Percentiles rank a stretch among this genome's conserved stretches.
Evolutionary conservation across 2,329 filamentous ascomycete species (phyloP).

Genomic region (Diaporthe sp.): DNA sequence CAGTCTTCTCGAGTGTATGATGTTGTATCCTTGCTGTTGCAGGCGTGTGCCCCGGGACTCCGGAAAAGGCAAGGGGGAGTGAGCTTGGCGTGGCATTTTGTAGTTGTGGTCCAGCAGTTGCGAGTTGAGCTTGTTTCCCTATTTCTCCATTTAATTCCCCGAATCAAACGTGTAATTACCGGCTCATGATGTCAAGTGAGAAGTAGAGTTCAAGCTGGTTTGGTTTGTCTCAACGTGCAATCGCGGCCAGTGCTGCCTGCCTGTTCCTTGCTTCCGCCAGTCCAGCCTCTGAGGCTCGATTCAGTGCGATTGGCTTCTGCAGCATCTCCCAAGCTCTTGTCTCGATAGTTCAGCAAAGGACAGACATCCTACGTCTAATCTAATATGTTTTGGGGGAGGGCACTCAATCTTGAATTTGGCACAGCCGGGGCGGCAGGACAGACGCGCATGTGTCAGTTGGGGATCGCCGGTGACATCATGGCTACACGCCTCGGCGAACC

Average conservation of each 20-base stretch:
- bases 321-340: not conserved
- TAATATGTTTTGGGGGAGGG: not conserved
- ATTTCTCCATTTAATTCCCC: slow-evolving; percentile 17
- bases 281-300: not conserved
- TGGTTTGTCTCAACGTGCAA: not conserved
- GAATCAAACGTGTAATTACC: not conserved
- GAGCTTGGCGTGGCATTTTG: slow-evolving; percentile 16
- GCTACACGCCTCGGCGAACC: not conserved
- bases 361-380: too few relatives aligned
- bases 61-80: not conserved
- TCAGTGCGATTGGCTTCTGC: not conserved
- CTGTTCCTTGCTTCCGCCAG: not conserved
- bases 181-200: slow-evolving; percentile 20
- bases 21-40: not conserved
- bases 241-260: not conserved
- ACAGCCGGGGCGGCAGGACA: not conserved
- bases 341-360: not conserved
- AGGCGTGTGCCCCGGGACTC: not conserved
- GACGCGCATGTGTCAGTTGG: not conserved
- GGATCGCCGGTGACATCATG: slow-evolving; percentile 23
- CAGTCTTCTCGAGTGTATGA: slow-evolving; percentile 24
- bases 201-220: not conserved
- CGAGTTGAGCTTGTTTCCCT: not conserved
- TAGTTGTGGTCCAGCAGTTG: not conserved
- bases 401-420: not conserved